A percentile compares a stretch with the other conserved stretches of the same genome.
phyloP scores from a whole-genome alignment of 371 early-diverging fungal genomes.

The Mucor mucedo region DNA sequence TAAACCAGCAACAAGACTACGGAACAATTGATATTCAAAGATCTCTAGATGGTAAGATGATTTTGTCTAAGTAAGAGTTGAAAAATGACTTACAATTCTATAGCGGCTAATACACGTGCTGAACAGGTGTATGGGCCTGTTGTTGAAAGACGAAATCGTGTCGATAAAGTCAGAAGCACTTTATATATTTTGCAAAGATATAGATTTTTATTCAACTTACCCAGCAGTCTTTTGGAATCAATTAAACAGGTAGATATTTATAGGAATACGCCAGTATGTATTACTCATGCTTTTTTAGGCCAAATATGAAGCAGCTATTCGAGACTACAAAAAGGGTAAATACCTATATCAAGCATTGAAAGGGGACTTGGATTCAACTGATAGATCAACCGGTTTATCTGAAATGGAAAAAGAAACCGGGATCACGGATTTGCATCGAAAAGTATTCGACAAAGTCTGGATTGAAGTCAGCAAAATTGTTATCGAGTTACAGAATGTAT shows the following conservation, averaged over 20 bases:
- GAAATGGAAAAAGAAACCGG: constrained; percentile 33
- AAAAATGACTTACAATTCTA: background rate
- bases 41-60: constrained; percentile 39
- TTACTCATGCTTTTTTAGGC: constrained; percentile 46
- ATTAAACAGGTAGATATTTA: constrained; percentile 66
- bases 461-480: constrained; percentile 87
- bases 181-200: constrained; percentile 89
- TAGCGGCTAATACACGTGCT: constrained; percentile 74
- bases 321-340: constrained; percentile 95
- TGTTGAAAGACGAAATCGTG: constrained; percentile 81
- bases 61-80: too few relatives aligned
- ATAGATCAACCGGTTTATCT: constrained; percentile 13
- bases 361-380: constrained; percentile 31
- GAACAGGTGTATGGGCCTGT: constrained; percentile 88
- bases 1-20: constrained; percentile 79
- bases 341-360: constrained; percentile 62
- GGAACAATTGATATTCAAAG: constrained; percentile 66
- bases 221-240: constrained; percentile 82
- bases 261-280: background rate
- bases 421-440: constrained; percentile 67
- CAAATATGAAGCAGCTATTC: constrained; percentile 88
- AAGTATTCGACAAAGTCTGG: constrained; percentile 96
- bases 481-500: constrained; percentile 66
- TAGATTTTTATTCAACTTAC: constrained; percentile 94
- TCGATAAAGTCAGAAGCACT: constrained; percentile 90